These are phyloP conservation scores for Penicillium malachiteum DNA, from an alignment of 495 filamentous ascomycete species.

Conservation along the genomic window DNA sequence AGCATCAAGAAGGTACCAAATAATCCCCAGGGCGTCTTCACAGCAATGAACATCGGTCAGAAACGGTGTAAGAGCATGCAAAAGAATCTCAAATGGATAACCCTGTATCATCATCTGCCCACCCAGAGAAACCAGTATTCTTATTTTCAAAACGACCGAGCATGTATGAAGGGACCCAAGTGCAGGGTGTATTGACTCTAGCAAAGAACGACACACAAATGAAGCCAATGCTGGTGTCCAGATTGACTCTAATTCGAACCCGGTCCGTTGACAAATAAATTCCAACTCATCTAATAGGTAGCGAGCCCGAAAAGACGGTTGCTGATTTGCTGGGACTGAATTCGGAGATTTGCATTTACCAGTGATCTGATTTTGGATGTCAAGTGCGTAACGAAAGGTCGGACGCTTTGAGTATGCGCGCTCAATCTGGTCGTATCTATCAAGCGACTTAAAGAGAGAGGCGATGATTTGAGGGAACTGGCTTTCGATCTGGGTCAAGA, in stretches of 20 bases:
- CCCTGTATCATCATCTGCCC: constrained; percentile 66
- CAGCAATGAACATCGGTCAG: constrained; percentile 80
- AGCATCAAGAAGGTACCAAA: constrained; percentile 76
- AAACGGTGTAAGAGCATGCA: constrained; percentile 77
- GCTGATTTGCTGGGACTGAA: constrained; percentile 68
- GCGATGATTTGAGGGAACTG: constrained; percentile 77
- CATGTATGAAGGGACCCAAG: constrained; percentile 84
- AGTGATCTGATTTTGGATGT: constrained; percentile 66
- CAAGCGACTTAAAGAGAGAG: constrained; percentile 64
- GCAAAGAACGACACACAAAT: constrained; percentile 71
- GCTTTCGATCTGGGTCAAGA: constrained; percentile 55
- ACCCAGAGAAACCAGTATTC: constrained; percentile 76
- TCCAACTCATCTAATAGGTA: constrained; percentile 71
- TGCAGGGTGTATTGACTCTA: constrained; percentile 81
- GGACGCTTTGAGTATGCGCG: constrained; percentile 66
- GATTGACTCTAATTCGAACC: constrained; percentile 60
- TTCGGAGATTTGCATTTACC: constrained; percentile 58
- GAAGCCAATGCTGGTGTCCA: constrained; percentile 77
- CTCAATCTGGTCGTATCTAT: constrained; percentile 75
- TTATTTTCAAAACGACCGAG: constrained; percentile 79
- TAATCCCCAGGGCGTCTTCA: constrained; percentile 85
- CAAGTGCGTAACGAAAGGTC: constrained; percentile 54
- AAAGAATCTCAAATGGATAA: constrained; percentile 89
- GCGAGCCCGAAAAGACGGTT: constrained; percentile 80
- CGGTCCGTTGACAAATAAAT: constrained; percentile 69